These are phyloP conservation scores for Lachnellula arida DNA, from an alignment of 2,329 filamentous ascomycete species.

Conservation along the genomic window DNA sequence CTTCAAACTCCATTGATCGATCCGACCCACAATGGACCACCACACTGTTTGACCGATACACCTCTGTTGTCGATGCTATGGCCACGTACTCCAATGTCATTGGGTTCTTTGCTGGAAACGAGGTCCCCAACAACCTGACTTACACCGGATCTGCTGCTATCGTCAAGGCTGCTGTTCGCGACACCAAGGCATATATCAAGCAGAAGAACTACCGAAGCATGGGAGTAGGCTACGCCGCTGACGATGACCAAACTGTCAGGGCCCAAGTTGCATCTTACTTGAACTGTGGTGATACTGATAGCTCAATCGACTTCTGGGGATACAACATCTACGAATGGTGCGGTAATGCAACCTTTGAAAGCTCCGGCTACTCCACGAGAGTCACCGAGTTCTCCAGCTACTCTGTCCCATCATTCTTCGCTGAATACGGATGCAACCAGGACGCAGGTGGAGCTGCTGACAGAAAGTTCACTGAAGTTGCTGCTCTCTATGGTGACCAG, in stretches of 20 bases:
- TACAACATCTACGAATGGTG: conserved; percentile 99
- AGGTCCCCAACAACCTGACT: conserved; percentile 82
- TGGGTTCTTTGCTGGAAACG: conserved; percentile 97
- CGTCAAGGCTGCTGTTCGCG: conserved; percentile 94
- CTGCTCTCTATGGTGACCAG: conserved; percentile 67
- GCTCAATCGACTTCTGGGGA: conserved; percentile 90
- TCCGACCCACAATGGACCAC: conserved; percentile 73
- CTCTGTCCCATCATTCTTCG: conserved; percentile 93
- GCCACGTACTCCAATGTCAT: conserved; percentile 83
- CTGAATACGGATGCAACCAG: conserved; percentile 94
- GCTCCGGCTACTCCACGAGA: conserved; percentile 75
- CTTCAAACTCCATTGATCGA: conserved; percentile 77
- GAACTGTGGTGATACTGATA: conserved; percentile 68
- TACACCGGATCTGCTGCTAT: conserved; percentile 88
- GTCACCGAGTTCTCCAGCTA: conserved; percentile 82
- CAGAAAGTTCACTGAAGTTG: conserved; percentile 80
- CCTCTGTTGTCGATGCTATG: conserved; percentile 73
- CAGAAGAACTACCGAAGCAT: conserved; percentile 68
- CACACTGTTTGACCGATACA: conserved; percentile 75
- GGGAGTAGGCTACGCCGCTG: conserved; percentile 91
- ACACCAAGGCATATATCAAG: conserved; percentile 91
- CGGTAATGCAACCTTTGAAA: conserved; percentile 68
- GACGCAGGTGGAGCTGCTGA: conserved; percentile 36
- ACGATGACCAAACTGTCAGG: conserved; percentile 82
- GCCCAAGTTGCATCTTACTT: conserved; percentile 83